Evolutionary conservation across 1,284 basidiomycete species (phyloP), one percentile per base, ranked within the genome.

Genomic region (Cutaneotrichosporon arboriforme): DNA sequence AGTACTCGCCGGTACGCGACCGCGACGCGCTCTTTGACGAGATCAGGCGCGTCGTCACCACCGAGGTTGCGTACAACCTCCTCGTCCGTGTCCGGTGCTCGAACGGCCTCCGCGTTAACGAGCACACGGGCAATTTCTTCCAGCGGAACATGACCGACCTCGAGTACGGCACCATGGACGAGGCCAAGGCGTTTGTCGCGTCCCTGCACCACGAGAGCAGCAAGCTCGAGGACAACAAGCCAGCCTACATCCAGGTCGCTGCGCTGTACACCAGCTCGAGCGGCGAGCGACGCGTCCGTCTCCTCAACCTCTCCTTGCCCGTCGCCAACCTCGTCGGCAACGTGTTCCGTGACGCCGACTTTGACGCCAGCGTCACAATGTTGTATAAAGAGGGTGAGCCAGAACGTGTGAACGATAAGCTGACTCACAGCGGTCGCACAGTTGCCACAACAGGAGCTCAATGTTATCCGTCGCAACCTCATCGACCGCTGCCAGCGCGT

Each of bases 321-420:
- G 84, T 92, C 1, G 87, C 85, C 2, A 82, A 84, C 44, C 76
- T 97, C 53, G 88, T 93, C 12, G 90, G 86, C 15, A 96, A 90
- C 67, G 85, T 98, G 5, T 99, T 94, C 78, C 83, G 88, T 49
- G 90, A 81, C 71, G 92, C 92, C 21, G 96, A 99, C 74, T 81
- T 93, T 77, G 94, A 98, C 64, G 82, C 87, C 3, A 83, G 86
- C 0, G 80, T 94, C 10, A 81, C 84, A 31, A 80, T 87, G 68
- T 75, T 90, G 59, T 78, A 85, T 35, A 89, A 93, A 66, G 84
- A 90, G 72, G 85, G 91, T 90, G 55, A 67, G 80, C 67, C n/a
- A n/a, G n/a, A n/a, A n/a, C n/a, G n/a, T n/a, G n/a, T 20, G 42
- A 17, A 21, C 22, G 40, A 14, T 18, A 21, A 48, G 39, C 51